These are phyloP conservation scores for Biancaea sappan DNA, from an alignment of 306 rosid species.

Conservation along the genomic window DNA sequence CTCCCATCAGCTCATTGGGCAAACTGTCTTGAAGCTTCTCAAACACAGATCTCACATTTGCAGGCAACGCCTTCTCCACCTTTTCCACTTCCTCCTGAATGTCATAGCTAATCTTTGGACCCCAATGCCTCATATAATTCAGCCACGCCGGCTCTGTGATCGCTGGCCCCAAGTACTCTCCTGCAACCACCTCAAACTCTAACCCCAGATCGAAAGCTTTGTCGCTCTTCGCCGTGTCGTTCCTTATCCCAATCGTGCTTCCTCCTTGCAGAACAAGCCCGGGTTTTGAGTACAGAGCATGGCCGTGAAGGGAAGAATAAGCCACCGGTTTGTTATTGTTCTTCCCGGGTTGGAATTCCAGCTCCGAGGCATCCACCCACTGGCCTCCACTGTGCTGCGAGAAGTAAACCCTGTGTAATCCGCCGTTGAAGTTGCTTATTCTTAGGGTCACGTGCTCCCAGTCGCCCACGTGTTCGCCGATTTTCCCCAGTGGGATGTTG, in stretches of 20 bases:
- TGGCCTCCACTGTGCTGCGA: constrained; percentile 72
- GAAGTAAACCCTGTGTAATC: constrained; percentile 52
- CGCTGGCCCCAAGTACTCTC: constrained; percentile 48
- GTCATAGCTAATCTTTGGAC: constrained; percentile 58
- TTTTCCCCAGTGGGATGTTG: constrained; percentile 51
- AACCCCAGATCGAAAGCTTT: constrained; percentile 48
- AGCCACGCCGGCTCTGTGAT: constrained; percentile 67
- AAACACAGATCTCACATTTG: constrained; percentile 39
- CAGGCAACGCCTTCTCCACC: constrained; percentile 49
- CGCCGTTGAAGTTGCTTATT: constrained; percentile 73
- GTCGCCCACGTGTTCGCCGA: constrained; percentile 78
- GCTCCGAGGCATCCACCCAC: constrained; percentile 63
- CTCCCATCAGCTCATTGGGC: constrained; percentile 66
- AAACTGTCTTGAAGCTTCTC: constrained; percentile 29
- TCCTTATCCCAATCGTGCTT: constrained; percentile 57
- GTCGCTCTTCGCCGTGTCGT: constrained; percentile 60
- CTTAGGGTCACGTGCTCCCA: constrained; percentile 86
- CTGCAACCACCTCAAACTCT: constrained; percentile 45
- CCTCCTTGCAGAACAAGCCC: constrained; percentile 72
- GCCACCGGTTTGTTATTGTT: constrained; percentile 57
- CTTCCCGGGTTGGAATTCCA: constrained; percentile 57
- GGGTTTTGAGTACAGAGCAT: constrained; percentile 58
- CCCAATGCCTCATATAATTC: constrained; percentile 66
- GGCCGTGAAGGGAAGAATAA: constrained; percentile 68
- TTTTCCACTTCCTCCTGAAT: constrained; percentile 44